phyloP scores from a whole-genome alignment of 257 asterid species.

The Solanum paucissectum region DNA sequence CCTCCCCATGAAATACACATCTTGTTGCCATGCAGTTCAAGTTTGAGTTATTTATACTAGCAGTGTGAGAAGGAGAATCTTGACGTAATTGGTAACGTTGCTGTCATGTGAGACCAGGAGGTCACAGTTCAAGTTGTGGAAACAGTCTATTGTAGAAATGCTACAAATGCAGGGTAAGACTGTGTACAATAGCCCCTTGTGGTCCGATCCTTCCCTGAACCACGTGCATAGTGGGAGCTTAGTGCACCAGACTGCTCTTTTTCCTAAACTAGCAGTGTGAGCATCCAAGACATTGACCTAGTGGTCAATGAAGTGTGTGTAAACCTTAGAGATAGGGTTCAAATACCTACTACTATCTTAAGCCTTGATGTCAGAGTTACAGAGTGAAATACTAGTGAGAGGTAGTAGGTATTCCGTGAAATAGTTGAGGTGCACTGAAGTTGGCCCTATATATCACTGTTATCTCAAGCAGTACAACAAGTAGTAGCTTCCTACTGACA shows the following conservation, averaged over 20 bases:
- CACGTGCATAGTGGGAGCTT: neutral
- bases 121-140: neutral
- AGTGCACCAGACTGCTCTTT: fast-evolving
- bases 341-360: no score
- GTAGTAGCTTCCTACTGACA: neutral
- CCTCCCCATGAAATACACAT: neutral
- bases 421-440: neutral
- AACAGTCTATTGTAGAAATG: no score
- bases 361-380: neutral
- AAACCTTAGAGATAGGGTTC: neutral
- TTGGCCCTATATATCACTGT: neutral
- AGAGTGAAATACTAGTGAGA: no score
- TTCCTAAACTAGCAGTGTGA: neutral
- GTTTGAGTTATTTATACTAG: neutral
- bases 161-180: neutral
- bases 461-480: neutral
- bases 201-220: no score
- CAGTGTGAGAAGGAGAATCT: neutral
- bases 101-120: neutral
- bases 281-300: no score
- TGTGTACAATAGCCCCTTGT: no score
- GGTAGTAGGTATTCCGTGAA: neutral
- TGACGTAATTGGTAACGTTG: fast-evolving
- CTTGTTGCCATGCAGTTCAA: neutral
- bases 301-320: neutral